phyloP scores from a whole-genome alignment of 345 rosid genomes.

The Gossypium mustelinum region DNA sequence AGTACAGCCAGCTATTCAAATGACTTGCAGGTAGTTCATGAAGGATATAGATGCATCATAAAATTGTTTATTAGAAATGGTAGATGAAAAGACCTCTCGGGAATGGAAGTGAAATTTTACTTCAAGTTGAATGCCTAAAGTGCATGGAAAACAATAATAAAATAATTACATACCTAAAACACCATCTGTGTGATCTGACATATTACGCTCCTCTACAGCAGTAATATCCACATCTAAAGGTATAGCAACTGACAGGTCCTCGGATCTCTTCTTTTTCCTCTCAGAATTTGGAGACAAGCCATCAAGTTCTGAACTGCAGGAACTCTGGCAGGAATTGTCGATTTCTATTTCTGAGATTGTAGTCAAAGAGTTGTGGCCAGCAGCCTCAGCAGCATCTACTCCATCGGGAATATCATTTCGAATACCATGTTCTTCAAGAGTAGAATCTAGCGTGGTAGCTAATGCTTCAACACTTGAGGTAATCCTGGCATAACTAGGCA shows the following conservation, averaged over 20 bases:
- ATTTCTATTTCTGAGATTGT: constrained; percentile 62
- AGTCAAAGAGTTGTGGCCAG: constrained; percentile 35
- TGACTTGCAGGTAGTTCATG: not conserved
- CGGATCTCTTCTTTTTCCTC: constrained; percentile 34
- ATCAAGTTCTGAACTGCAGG: constrained; percentile 34
- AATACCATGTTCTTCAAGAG: constrained; percentile 26
- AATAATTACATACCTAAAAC: constrained; percentile 41
- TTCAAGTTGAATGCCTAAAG: not conserved
- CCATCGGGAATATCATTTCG: constrained; percentile 26
- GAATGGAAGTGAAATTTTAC: constrained; percentile 1
- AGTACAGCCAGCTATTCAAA: not conserved
- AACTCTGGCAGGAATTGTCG: constrained; percentile 34
- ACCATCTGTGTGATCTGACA: constrained; percentile 42
- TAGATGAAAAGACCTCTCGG: not conserved
- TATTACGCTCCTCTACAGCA: constrained; percentile 35
- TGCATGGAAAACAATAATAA: not conserved
- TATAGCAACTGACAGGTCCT: constrained; percentile 32
- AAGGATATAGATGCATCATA: not conserved
- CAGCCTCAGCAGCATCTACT: constrained; percentile 36
- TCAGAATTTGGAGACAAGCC: constrained; percentile 34
- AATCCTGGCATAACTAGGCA: constrained; percentile 28
- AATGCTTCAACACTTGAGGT: constrained; percentile 35
- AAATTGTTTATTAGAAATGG: constrained; percentile 2
- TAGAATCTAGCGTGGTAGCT: constrained; percentile 30
- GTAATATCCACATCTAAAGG: constrained; percentile 31